Conservation (phyloP, 192 early-diverging fungal genomes). For the Obelidium mucronatum region DNA sequence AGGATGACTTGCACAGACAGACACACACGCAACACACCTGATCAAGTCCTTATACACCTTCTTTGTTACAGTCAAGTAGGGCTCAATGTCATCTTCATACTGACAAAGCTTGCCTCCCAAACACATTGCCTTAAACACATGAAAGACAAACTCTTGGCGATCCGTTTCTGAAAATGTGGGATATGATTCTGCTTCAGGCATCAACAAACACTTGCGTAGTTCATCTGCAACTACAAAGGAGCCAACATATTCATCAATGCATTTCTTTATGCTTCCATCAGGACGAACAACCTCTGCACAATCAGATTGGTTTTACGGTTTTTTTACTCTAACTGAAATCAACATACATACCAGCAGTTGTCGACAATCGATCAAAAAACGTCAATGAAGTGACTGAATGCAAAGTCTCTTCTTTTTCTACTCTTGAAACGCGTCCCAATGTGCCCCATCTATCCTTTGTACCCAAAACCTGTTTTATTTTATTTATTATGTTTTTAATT, state of each 20-base stretch:
- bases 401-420: constrained; percentile 42
- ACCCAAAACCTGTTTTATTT: constrained; percentile 36
- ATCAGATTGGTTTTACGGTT: background rate
- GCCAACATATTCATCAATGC: constrained; percentile 54
- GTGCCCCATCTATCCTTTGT: constrained; percentile 52
- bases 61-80: constrained; percentile 56
- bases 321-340: background rate
- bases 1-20: background rate
- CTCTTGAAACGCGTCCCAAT: constrained; percentile 47
- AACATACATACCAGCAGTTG: constrained; percentile 17
- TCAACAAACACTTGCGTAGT: constrained; percentile 54
- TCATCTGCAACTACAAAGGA: constrained; percentile 58
- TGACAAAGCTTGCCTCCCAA: constrained; percentile 62
- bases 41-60: constrained; percentile 62
- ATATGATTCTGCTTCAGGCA: constrained; percentile 47
- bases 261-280: constrained; percentile 57
- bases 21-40: background rate
- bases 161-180: constrained; percentile 46
- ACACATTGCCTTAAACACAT: constrained; percentile 56
- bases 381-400: constrained; percentile 49
- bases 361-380: constrained; percentile 55
- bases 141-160: constrained; percentile 60
- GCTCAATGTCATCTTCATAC: constrained; percentile 59
- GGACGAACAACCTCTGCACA: constrained; percentile 43
- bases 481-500: background rate